Evolutionary conservation across 2,329 filamentous ascomycete species (phyloP).

Genomic region (Penicillium sp.): DNA sequence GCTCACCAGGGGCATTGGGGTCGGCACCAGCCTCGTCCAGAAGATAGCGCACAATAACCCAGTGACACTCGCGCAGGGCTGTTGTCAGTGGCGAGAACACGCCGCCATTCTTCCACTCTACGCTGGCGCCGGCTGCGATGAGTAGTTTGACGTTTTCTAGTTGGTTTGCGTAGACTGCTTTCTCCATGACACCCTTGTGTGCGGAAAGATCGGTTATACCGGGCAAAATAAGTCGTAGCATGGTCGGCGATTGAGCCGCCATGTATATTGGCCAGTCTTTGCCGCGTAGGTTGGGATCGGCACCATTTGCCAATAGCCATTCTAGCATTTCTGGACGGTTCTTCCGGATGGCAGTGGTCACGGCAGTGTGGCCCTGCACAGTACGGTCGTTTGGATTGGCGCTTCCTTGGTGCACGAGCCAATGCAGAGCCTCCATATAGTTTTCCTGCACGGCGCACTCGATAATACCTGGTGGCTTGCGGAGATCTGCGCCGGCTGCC

Average conservation of each 20-base stretch:
- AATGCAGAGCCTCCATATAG: slow-evolving; percentile 60
- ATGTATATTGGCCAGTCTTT: slow-evolving; percentile 71
- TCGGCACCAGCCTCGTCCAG: slow-evolving; percentile 63
- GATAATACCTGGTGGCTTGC: slow-evolving; percentile 63
- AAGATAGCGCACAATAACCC: slow-evolving; percentile 61
- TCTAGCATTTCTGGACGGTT: slow-evolving; percentile 61
- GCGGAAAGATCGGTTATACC: slow-evolving; percentile 41
- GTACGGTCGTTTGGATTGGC: slow-evolving; percentile 62
- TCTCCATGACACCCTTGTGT: slow-evolving; percentile 64
- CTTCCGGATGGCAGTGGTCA: slow-evolving; percentile 66
- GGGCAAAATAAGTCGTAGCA: slow-evolving; percentile 60
- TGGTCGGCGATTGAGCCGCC: slow-evolving; percentile 61
- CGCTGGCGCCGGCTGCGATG: slow-evolving; percentile 62
- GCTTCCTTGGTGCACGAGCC: slow-evolving; percentile 58
- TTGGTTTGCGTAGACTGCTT: slow-evolving; percentile 66
- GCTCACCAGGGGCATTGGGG: slow-evolving; percentile 67
- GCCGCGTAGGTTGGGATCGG: slow-evolving; percentile 62
- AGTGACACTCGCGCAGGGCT: slow-evolving; percentile 63
- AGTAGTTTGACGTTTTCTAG: slow-evolving; percentile 67
- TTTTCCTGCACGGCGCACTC: slow-evolving; percentile 64
- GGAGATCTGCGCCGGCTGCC: slow-evolving; percentile 60
- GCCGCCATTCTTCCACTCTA: slow-evolving; percentile 71
- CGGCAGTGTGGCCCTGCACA: slow-evolving; percentile 58
- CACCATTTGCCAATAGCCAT: slow-evolving; percentile 57
- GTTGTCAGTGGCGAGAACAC: slow-evolving; percentile 70